phyloP scores from a whole-genome alignment of 257 asterid species.

The Avicennia marina region DNA sequence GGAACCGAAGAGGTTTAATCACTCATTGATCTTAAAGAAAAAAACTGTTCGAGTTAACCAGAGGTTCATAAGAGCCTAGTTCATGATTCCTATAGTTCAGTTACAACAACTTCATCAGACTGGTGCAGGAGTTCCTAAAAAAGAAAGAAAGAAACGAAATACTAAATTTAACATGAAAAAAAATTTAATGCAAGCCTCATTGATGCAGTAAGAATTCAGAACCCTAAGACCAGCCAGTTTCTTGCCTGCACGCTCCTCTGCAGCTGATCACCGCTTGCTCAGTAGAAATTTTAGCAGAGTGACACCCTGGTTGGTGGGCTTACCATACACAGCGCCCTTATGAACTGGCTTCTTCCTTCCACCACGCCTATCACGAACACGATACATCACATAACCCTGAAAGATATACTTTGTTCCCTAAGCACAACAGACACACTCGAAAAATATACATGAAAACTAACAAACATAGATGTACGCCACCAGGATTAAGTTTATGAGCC shows the following conservation, averaged over 20 bases:
- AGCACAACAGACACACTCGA: no score
- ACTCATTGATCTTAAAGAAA: not conserved
- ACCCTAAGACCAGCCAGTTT: conserved; percentile 46
- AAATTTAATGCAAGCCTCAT: conserved; percentile 28
- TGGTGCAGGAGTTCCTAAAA: not conserved
- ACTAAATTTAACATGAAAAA: not conserved
- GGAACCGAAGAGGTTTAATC: not conserved
- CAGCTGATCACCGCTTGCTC: conserved; percentile 48
- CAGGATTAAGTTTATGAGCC: no score
- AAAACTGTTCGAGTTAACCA: not conserved
- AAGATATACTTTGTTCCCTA: no score
- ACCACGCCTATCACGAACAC: conserved; percentile 44
- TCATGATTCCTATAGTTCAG: not conserved
- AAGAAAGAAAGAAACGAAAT: not conserved
- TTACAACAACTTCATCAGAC: not conserved
- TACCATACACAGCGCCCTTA: conserved; percentile 50
- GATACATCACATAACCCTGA: conserved; percentile 43
- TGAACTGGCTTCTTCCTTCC: conserved; percentile 52
- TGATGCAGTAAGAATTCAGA: conserved; percentile 46
- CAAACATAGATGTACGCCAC: no score
- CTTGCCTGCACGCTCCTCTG: conserved; percentile 50
- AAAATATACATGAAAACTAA: no score
- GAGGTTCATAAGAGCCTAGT: not conserved
- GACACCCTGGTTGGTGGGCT: conserved; percentile 53
- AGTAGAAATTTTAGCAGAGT: conserved; percentile 43